Percentiles rank a stretch among this genome's conserved stretches.
These are phyloP conservation scores for Lactuca saligna DNA, from an alignment of 129 eudicot genomes.

Conservation along the genomic window DNA sequence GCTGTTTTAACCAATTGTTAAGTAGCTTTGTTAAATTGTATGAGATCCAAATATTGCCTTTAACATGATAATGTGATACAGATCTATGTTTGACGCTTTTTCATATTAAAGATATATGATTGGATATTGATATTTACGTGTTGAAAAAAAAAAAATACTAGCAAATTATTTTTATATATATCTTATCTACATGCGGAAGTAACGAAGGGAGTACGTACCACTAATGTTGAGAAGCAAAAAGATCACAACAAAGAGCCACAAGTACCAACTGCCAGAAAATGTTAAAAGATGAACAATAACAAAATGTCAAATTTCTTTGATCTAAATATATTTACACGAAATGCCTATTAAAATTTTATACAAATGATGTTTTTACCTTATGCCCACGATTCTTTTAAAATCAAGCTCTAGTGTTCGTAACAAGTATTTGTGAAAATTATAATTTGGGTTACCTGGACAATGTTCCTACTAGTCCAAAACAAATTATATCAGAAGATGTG, in stretches of 20 bases:
- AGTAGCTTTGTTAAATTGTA: too few relatives aligned
- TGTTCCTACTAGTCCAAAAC: conserved; percentile 38
- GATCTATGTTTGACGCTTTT: too few relatives aligned
- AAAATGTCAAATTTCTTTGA: neutral
- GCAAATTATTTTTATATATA: too few relatives aligned
- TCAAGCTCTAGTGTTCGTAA: conserved; percentile 71
- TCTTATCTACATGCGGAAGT: neutral
- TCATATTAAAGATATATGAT: too few relatives aligned
- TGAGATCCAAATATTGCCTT: too few relatives aligned
- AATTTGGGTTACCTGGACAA: conserved; percentile 42
- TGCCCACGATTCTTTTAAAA: conserved; percentile 79
- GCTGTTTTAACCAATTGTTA: too few relatives aligned
- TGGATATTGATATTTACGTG: too few relatives aligned
- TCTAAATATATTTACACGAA: neutral
- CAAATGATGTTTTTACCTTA: conserved; percentile 24
- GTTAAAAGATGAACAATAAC: conserved; percentile 3
- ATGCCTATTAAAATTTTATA: neutral
- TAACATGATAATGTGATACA: too few relatives aligned
- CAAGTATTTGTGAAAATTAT: conserved; percentile 71
- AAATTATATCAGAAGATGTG: neutral
- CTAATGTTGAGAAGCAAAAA: conserved; percentile 77
- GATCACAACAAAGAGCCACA: conserved; percentile 88
- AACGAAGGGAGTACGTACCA: conserved; percentile 36
- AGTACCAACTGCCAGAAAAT: conserved; percentile 68
- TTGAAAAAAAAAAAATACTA: too few relatives aligned